These are phyloP conservation scores for Macrocybe gigantea DNA, from an alignment of 768 basidiomycete genomes.

Conservation along the genomic window DNA sequence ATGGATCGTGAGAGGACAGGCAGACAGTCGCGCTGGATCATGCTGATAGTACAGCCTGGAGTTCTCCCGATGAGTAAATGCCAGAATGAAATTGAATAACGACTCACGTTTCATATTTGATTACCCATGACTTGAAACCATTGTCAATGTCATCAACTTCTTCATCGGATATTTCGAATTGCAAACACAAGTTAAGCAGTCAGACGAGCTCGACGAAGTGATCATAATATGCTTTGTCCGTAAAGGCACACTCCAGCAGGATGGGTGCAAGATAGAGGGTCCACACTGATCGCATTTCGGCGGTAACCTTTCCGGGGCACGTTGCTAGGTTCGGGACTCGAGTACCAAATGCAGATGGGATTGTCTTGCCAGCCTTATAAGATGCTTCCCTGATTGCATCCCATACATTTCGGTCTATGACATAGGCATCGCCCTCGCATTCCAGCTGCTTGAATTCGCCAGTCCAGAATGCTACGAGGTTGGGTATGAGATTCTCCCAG, in stretches of 20 bases:
- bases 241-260: slow-evolving; percentile 28
- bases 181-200: slow-evolving; percentile 28
- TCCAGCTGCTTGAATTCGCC: slow-evolving; percentile 24
- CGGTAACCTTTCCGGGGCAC: slow-evolving; percentile 11
- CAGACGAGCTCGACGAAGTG: slow-evolving; percentile 35
- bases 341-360: too few relatives aligned
- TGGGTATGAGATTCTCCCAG: slow-evolving; percentile 31
- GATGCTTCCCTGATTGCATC: too few relatives aligned
- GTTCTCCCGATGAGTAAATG: not conserved
- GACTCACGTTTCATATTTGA: not conserved
- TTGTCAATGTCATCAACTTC: slow-evolving; percentile 1
- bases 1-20: slow-evolving; percentile 23
- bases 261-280: slow-evolving; percentile 30
- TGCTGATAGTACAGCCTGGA: not conserved
- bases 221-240: slow-evolving; percentile 25
- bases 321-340: too few relatives aligned
- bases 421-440: slow-evolving; percentile 9
- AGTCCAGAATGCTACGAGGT: slow-evolving; percentile 31
- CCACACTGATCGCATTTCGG: slow-evolving; percentile 27
- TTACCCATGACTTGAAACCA: not conserved
- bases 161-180: slow-evolving; percentile 21
- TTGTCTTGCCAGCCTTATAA: too few relatives aligned
- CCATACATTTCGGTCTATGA: too few relatives aligned
- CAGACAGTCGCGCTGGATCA: not conserved
- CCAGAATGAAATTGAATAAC: not conserved